phyloP scores from a whole-genome alignment of 371 early-diverging fungal species.

The Mucor plumbeus region DNA sequence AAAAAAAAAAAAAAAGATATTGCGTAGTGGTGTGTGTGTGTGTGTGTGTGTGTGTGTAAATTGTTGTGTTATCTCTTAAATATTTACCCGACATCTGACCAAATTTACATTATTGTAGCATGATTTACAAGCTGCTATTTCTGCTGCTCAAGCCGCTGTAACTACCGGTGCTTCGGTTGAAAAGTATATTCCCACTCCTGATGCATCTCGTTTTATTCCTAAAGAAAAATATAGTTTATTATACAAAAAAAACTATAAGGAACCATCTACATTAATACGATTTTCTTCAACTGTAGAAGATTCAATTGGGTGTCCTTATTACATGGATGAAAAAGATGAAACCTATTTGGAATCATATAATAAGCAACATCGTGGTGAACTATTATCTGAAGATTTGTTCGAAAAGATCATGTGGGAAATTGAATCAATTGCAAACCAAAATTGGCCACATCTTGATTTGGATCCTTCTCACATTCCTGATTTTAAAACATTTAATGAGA shows the following conservation, averaged over 20 bases:
- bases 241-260: constrained; percentile 73
- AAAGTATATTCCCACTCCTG: constrained; percentile 92
- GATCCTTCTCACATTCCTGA: constrained; percentile 37
- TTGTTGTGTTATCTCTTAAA: not conserved
- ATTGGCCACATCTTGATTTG: constrained; percentile 61
- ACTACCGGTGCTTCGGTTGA: constrained; percentile 60
- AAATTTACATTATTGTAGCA: constrained; percentile 38
- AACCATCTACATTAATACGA: constrained; percentile 78
- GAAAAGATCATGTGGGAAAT: constrained; percentile 82
- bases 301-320: constrained; percentile 84
- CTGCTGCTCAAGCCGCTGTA: constrained; percentile 75
- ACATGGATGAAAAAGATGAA: constrained; percentile 87
- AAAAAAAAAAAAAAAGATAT: not conserved
- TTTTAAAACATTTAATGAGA: constrained; percentile 18
- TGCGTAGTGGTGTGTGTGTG: constrained; percentile 13
- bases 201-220: constrained; percentile 78
- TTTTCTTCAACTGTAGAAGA: constrained; percentile 90
- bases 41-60: not conserved
- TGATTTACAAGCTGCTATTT: constrained; percentile 94
- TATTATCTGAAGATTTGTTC: constrained; percentile 72
- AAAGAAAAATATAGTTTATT: constrained; percentile 63
- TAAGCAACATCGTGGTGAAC: constrained; percentile 30
- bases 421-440: constrained; percentile 65
- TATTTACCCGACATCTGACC: constrained; percentile 13
- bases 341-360: constrained; percentile 70